Percentiles rank a stretch among this genome's conserved stretches.
phyloP scores from a whole-genome alignment of 805 yeast species.

The Wickerhamiella musiphila region DNA sequence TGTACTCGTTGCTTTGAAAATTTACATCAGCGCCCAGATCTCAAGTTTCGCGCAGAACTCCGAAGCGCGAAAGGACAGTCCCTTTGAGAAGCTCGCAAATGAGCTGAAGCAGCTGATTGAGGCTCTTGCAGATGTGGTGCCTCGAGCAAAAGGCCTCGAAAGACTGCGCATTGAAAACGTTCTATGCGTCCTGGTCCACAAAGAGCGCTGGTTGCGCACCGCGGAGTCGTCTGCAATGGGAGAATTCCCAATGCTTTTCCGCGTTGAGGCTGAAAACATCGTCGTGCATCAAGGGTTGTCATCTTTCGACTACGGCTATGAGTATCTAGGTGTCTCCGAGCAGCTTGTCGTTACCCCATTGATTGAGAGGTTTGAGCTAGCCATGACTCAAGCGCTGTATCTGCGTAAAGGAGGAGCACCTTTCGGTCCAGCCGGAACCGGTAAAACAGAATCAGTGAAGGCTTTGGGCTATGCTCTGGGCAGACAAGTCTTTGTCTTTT shows the following conservation, averaged over 20 bases:
- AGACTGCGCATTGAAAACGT: too few species aligned
- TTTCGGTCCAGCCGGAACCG: conserved; percentile 95
- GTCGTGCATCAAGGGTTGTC: not conserved
- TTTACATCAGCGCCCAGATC: not conserved
- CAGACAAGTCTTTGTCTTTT: conserved; percentile 64
- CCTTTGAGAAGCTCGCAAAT: too few species aligned
- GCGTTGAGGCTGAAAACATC: not conserved
- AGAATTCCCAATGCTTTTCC: not conserved
- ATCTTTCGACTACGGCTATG: conserved; percentile 51
- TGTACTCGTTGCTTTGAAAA: conserved; percentile 10
- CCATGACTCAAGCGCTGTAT: conserved; percentile 58
- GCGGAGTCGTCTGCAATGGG: not conserved
- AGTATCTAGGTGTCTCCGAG: conserved; percentile 61
- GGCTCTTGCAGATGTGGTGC: too few species aligned
- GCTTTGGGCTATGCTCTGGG: conserved; percentile 71
- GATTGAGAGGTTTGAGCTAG: conserved; percentile 40
- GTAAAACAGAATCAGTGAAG: conserved; percentile 83
- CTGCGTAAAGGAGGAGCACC: conserved; percentile 77
- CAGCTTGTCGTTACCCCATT: conserved; percentile 64
- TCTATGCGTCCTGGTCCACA: conserved; percentile 1
- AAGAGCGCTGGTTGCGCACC: not conserved
- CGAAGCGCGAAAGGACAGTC: too few species aligned
- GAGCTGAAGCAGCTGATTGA: too few species aligned
- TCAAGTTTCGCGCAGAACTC: not conserved
- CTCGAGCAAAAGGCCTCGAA: too few species aligned